Evolutionary conservation across 495 filamentous ascomycete species (phyloP).

Genomic region (Annulohypoxylon moriforme): DNA sequence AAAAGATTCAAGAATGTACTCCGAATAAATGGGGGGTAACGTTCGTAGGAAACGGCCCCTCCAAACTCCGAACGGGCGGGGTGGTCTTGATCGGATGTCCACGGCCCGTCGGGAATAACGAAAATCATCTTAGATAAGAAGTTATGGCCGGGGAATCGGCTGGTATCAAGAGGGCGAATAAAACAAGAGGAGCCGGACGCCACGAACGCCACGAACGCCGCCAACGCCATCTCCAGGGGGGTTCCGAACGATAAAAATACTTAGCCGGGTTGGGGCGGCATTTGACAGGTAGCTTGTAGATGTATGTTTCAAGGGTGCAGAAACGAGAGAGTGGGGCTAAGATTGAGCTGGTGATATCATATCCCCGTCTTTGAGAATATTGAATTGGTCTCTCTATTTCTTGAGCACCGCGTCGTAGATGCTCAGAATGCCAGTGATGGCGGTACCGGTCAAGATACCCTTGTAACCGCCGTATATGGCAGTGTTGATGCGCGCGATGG

Average conservation of each 20-base stretch:
- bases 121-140: slow-evolving; percentile 3
- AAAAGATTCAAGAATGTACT: slow-evolving; percentile 15
- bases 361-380: background rate
- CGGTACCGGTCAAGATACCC: slow-evolving; percentile 76
- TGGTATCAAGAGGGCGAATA: slow-evolving; percentile 40
- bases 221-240: slow-evolving; percentile 37
- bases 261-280: slow-evolving; percentile 7
- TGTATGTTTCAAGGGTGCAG: background rate
- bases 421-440: slow-evolving; percentile 74
- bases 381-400: slow-evolving; percentile 60
- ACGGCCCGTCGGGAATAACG: background rate
- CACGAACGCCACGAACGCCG: slow-evolving; percentile 39
- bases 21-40: background rate
- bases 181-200: slow-evolving; percentile 23
- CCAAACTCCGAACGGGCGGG: background rate
- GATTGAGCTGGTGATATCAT: background rate
- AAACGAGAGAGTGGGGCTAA: background rate
- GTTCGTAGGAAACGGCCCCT: background rate
- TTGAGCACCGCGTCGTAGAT: slow-evolving; percentile 87
- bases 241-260: slow-evolving; percentile 17
- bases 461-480: slow-evolving; percentile 77
- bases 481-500: slow-evolving; percentile 69
- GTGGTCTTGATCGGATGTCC: background rate
- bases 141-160: slow-evolving; percentile 28
- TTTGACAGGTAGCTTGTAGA: slow-evolving; percentile 5